phyloP scores from a whole-genome alignment of 2,329 filamentous ascomycete species.

The Beauveria sp. region DNA sequence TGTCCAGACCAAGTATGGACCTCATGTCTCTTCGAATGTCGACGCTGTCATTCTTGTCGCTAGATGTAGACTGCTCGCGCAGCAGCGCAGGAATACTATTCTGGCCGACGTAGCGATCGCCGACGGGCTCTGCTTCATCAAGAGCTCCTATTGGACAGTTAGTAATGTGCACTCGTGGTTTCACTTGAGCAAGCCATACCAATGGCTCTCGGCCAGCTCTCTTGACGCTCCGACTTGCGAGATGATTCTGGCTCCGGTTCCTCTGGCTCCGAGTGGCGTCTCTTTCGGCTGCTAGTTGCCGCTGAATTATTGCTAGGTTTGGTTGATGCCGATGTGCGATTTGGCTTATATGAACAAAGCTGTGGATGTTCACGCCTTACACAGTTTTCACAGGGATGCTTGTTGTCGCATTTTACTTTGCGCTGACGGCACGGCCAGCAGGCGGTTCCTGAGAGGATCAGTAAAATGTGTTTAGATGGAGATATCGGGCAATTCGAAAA shows the following conservation, averaged over 20 bases:
- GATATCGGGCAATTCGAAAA: background rate
- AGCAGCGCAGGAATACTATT: conserved; percentile 62
- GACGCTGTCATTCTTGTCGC: conserved; percentile 42
- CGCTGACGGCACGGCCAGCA: conserved; percentile 62
- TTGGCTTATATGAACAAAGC: conserved; percentile 61
- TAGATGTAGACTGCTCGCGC: conserved; percentile 50
- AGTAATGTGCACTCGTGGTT: background rate
- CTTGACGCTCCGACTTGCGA: conserved; percentile 29
- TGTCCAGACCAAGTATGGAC: conserved; percentile 58
- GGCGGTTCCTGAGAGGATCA: conserved; percentile 41
- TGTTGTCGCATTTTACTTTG: conserved; percentile 64
- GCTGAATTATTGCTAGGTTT: conserved; percentile 26
- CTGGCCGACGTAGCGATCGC: conserved; percentile 55
- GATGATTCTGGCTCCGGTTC: conserved; percentile 23
- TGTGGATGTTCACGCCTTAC: conserved; percentile 57
- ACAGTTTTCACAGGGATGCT: conserved; percentile 61
- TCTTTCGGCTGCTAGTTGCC: conserved; percentile 21
- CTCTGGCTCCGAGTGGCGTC: conserved; percentile 27
- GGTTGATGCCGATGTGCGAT: conserved; percentile 33
- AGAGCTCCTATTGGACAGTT: conserved; percentile 25
- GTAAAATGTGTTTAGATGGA: background rate
- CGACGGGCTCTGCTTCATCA: conserved; percentile 48
- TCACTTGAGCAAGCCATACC: conserved; percentile 20
- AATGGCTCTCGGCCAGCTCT: conserved; percentile 36
- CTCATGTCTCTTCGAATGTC: conserved; percentile 59